Conservation (phyloP, 148 eudicot genomes). For the Euryodendron excelsum region DNA sequence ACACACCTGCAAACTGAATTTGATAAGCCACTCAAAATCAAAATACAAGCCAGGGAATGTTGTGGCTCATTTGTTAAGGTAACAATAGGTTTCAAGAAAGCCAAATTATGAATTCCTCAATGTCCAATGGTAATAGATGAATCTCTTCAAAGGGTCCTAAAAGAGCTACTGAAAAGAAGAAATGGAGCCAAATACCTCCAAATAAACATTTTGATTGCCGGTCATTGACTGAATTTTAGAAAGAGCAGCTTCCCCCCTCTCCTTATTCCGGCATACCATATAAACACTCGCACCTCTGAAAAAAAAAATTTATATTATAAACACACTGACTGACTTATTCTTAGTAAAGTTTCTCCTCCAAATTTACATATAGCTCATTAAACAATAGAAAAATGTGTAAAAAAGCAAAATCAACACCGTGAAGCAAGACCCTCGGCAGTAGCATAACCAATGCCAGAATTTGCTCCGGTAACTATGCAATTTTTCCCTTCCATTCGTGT, state of each 20-base stretch:
- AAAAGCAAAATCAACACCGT: conserved; percentile 45
- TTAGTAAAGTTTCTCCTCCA: background rate
- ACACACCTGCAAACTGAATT: conserved; percentile 53
- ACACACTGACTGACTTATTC: background rate
- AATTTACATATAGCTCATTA: background rate
- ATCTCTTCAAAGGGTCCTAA: background rate
- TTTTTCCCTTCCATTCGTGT: conserved; percentile 70
- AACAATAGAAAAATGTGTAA: conserved; percentile 6
- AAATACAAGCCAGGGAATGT: conserved; percentile 10
- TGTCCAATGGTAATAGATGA: background rate
- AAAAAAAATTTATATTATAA: conserved; percentile 14
- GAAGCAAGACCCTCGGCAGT: conserved; percentile 92
- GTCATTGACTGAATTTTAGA: conserved; percentile 67
- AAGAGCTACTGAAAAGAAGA: background rate
- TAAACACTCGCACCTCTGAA: conserved; percentile 87
- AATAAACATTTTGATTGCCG: conserved; percentile 69
- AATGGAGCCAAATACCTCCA: conserved; percentile 59
- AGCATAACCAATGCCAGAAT: conserved; percentile 90
- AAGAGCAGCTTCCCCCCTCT: conserved; percentile 88
- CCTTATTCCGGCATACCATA: conserved; percentile 87
- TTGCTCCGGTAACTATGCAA: conserved; percentile 93
- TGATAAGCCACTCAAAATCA: conserved; percentile 12
- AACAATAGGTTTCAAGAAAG: background rate
- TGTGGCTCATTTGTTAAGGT: too few relatives aligned
- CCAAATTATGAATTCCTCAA: conserved; percentile 5